A percentile compares a stretch with the other conserved stretches of the same genome.
Evolutionary conservation across 345 rosid genomes (phyloP).

Genomic region (Populus ilicifolia): DNA sequence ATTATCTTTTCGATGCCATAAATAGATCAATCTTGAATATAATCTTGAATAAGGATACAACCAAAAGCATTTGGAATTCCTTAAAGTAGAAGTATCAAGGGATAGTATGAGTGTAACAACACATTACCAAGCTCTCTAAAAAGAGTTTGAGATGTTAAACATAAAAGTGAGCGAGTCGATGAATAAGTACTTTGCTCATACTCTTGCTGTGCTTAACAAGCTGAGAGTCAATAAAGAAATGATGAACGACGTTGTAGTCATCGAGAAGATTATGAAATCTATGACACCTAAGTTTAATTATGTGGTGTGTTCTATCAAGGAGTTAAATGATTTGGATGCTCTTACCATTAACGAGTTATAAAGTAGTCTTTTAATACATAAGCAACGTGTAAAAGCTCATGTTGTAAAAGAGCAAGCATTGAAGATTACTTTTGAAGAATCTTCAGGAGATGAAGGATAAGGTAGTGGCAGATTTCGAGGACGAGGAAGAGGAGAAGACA

Average conservation of each 20-base stretch:
- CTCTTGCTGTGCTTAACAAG: neutral
- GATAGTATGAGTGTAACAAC: neutral
- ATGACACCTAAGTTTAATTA: neutral
- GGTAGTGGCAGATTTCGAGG: neutral
- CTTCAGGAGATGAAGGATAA: neutral
- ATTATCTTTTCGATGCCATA: neutral
- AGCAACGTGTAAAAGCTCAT: neutral
- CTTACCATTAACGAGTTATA: neutral
- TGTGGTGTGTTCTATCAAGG: rapidly evolving
- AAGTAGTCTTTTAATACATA: neutral
- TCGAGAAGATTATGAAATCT: neutral
- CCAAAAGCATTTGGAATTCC: neutral
- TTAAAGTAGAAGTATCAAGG: neutral
- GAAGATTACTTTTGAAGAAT: neutral
- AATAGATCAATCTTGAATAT: too few relatives aligned
- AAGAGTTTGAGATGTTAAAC: neutral
- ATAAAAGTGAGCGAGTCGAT: too few relatives aligned
- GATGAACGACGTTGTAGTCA: neutral
- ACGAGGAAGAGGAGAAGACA: neutral
- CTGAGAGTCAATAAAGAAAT: neutral
- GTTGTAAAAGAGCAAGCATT: neutral
- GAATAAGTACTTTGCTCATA: neutral
- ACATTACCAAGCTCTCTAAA: neutral
- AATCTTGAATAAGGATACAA: too few relatives aligned
- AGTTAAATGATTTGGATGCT: neutral